phyloP scores from a whole-genome alignment of 1,139 yeast species.

The Sugiyamaella neomexicana region DNA sequence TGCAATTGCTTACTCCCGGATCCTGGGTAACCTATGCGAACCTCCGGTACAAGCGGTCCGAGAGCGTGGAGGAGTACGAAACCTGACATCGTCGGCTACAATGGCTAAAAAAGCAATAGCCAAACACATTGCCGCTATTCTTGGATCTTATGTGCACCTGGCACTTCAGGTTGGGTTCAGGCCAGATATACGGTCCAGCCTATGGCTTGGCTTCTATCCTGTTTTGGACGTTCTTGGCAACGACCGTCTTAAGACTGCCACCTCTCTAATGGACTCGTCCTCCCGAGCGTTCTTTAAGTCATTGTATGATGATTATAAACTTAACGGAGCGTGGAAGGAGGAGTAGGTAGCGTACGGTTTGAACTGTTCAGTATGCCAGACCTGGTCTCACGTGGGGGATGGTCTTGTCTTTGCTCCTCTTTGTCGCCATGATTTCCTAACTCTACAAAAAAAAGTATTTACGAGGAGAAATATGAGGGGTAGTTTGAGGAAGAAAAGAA shows the following conservation, averaged over 20 bases:
- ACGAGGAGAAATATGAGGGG: too few relatives aligned
- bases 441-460: too few relatives aligned
- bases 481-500: too few relatives aligned
- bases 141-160: slow-evolving; percentile 50
- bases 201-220: slow-evolving; percentile 59
- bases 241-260: slow-evolving; percentile 64
- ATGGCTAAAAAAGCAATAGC: slow-evolving; percentile 60
- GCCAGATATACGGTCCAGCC: slow-evolving; percentile 49
- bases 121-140: slow-evolving; percentile 60
- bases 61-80: slow-evolving; percentile 34
- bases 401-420: too few relatives aligned
- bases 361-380: too few relatives aligned
- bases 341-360: too few relatives aligned
- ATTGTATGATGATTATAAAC: slow-evolving; percentile 70
- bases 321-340: slow-evolving; percentile 81
- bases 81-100: slow-evolving; percentile 57
- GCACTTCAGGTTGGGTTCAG: slow-evolving; percentile 56
- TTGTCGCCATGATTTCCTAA: too few relatives aligned
- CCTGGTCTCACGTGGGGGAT: too few relatives aligned
- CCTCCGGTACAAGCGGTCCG: slow-evolving; percentile 49
- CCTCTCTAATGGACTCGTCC: slow-evolving; percentile 65
- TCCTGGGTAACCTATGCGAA: slow-evolving; percentile 70
- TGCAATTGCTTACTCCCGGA: slow-evolving; percentile 56
- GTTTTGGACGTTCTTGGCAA: slow-evolving; percentile 70
- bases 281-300: slow-evolving; percentile 69